Base-by-base conservation (phyloP, 345 rosid genomes). In the Adansonia digitata region DNA sequence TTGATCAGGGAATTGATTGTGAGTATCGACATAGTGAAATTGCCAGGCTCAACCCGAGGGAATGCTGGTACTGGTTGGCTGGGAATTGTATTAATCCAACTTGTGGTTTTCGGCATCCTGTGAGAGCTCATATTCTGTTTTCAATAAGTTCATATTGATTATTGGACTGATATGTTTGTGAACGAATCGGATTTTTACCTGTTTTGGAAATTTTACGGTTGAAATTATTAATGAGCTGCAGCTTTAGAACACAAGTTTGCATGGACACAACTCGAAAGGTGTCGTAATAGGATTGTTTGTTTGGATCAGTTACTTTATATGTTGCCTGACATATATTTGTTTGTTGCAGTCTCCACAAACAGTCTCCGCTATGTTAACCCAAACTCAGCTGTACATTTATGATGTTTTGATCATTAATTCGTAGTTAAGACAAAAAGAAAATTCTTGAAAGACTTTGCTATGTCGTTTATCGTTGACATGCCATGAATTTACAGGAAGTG, bases 61-160 rank as follows among this genome's bases (percentile, higher is more conserved):
- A 85, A 72, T 90, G 94, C 75, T 86, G 86, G 85, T 90, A 57
- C 69, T 88, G 90, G 94, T 78, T 90, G 77, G 76, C 83, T 82
- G 92, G 89, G n/a, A 88, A 74, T 68, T 90, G 92, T 77, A 65
- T 88, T 67, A 88, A 90, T 74, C 87, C 83, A 8, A 55, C 81
- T 27, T 90, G 90, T 77, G 84, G 81, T 40, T 90, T 84, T 77
- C 84, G 92, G 20, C 94, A 90, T 78, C 92, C 92, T 14, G 92
- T 88, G 83, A 85, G 85, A 85, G 85, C 55, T 74, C 57, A 20
- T 60, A 6, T 71, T 42, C 37, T 57, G 14, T 78, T 64, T 40
- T 14, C n/a, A 71, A 31, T 29, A 29, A 49, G 37, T 73, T 56
- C 39, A 45, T 43, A 17, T 17, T 39, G 2, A 57, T 24, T 56